Percentiles rank a stretch among this genome's conserved stretches.
Conservation (phyloP, 2,329 filamentous ascomycete species). For the Penicillium hordei region DNA sequence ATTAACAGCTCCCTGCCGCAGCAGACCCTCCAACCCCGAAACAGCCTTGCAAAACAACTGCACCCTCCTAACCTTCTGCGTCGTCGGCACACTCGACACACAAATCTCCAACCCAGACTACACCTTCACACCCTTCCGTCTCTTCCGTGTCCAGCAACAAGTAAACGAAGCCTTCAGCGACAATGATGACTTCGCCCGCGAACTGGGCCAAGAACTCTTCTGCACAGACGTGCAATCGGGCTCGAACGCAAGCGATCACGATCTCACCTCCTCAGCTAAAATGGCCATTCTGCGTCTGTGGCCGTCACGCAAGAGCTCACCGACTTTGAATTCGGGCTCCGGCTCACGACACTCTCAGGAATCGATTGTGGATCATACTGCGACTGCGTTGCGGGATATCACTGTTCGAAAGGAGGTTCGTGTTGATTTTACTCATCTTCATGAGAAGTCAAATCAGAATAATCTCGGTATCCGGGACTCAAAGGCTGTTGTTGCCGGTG, state of each 20-base stretch:
- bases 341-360: slow-evolving; percentile 21
- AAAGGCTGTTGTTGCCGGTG: slow-evolving; percentile 27
- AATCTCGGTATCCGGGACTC: slow-evolving; percentile 22
- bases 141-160: slow-evolving; percentile 68
- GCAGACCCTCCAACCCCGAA: slow-evolving; percentile 23
- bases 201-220: slow-evolving; percentile 62
- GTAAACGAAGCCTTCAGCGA: slow-evolving; percentile 56
- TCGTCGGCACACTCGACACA: slow-evolving; percentile 63
- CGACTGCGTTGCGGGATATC: slow-evolving; percentile 53
- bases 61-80: slow-evolving; percentile 55
- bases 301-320: slow-evolving; percentile 17
- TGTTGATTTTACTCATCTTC: slow-evolving; percentile 48
- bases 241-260: slow-evolving; percentile 25
- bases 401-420: slow-evolving; percentile 63
- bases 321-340: neutral
- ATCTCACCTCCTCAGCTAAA: slow-evolving; percentile 21
- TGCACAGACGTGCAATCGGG: slow-evolving; percentile 35
- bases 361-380: slow-evolving; percentile 19
- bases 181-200: slow-evolving; percentile 60
- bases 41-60: slow-evolving; percentile 38
- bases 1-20: slow-evolving; percentile 39
- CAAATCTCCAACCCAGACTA: slow-evolving; percentile 53
- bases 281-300: slow-evolving; percentile 24
- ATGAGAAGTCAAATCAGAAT: slow-evolving; percentile 22
- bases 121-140: slow-evolving; percentile 61